Evolutionary conservation across 108 stramenopile genomes (phyloP), one percentile per base, ranked within the genome.

Genomic region (Epipyxis sp.): DNA sequence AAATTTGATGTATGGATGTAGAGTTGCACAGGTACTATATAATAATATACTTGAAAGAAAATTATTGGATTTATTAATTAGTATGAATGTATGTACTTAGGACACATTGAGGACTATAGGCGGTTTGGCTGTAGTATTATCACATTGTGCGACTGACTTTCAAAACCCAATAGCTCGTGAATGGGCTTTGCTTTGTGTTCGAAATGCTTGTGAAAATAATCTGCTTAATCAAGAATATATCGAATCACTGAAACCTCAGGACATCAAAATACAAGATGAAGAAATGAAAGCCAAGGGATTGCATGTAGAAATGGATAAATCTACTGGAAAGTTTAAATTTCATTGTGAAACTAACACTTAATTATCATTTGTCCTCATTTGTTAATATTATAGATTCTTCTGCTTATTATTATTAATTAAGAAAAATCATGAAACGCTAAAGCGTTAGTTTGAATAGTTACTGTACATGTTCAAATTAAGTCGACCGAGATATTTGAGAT

Each of bases 101-200:
- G n/a, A n/a, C n/a, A n/a, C n/a, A n/a, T n/a, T n/a, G n/a, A n/a
- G n/a, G n/a, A n/a, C n/a, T n/a, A 50, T 6, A 50, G 20, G 46
- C 6, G 46, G 46, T 13, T 6, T 50, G 46, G 20, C 6, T 50
- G 6, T 20, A 13, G 46, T 65, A 65, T 25, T 65, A 37, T 6
- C 10, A 6, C 61, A 65, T 65, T 65, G 61, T 65, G 61, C 25
- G 13, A 65, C 61, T 32, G 61, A 65, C 61, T 65, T 65, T 65
- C 30, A 65, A 13, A 65, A 65, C 25, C 61, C 61, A 6, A 32
- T 65, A 37, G 61, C 61, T 25, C 61, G 61, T 3, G 61, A 65
- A 65, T 65, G 61, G 61, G 61, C 61, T 25, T 65, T 65, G 34
- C 35, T 65, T 10, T 35, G 30, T 35, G 61, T 65, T 65, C 61